Conservation (phyloP, 352 stramenopile genomes). For the Pythium pyrilobum region DNA sequence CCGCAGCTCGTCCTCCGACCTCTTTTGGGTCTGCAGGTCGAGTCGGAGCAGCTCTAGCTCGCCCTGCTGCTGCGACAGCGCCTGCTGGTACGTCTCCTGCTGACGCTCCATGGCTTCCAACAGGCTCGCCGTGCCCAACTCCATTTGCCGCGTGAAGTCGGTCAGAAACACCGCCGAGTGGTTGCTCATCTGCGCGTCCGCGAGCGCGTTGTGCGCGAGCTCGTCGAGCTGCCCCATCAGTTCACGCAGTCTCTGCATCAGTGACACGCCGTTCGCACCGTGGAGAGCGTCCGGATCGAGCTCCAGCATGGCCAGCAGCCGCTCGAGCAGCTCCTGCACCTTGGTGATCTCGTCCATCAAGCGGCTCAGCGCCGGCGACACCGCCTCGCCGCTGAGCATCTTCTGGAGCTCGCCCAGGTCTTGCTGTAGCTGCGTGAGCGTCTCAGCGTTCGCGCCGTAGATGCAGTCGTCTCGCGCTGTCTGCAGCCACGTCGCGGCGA, state of each 20-base stretch:
- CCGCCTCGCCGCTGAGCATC: constrained; percentile 21
- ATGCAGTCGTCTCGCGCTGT: constrained; percentile 46
- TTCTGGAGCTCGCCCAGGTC: constrained; percentile 30
- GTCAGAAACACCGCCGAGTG: constrained; percentile 25
- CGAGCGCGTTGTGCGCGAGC: constrained; percentile 15
- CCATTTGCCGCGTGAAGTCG: constrained; percentile 49
- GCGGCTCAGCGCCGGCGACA: constrained; percentile 18
- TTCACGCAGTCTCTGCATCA: constrained; percentile 43
- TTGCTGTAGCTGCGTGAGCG: constrained; percentile 25
- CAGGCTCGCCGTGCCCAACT: constrained; percentile 50
- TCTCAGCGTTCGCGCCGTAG: constrained; percentile 35
- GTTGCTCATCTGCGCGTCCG: background rate
- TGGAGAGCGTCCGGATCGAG: constrained; percentile 12
- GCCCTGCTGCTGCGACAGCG: constrained; percentile 30
- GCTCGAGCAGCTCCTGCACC: constrained; percentile 28
- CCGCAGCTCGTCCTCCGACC: constrained; percentile 37
- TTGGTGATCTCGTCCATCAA: constrained; percentile 29
- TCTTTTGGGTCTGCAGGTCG: constrained; percentile 36
- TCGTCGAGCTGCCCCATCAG: constrained; percentile 38
- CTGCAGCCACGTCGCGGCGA: constrained; percentile 32
- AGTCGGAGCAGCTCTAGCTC: constrained; percentile 38
- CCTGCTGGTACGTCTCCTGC: constrained; percentile 40
- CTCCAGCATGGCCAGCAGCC: constrained; percentile 14
- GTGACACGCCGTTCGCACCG: constrained; percentile 1
- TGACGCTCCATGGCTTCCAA: constrained; percentile 51